Conservation (phyloP, 352 stramenopile species). For the Discostella stelligera region DNA sequence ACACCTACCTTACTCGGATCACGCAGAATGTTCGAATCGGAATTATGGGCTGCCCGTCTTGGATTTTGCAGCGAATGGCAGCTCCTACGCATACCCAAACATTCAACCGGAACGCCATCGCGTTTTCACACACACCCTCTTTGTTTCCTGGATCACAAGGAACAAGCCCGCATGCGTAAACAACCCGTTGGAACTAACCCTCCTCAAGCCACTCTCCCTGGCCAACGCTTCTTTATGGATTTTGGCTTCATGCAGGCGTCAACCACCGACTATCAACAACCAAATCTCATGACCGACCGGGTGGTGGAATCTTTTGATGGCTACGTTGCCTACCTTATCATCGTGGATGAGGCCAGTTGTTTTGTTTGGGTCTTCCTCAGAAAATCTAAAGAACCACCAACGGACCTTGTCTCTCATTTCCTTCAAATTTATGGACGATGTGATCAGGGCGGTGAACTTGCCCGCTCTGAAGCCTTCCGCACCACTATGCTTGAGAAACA, state of each 20-base stretch:
- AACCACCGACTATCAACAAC: conserved; percentile 1
- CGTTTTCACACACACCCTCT: conserved; percentile 3
- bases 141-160: conserved; percentile 9
- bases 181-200: neutral
- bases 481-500: neutral
- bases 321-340: neutral
- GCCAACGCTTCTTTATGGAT: conserved; percentile 18
- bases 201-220: no score
- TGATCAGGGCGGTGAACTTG: conserved; percentile 33
- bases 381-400: conserved; percentile 15
- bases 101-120: no score
- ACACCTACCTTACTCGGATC: no score
- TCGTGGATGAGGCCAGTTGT: conserved; percentile 6
- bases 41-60: no score
- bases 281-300: neutral
- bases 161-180: conserved; percentile 10
- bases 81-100: no score
- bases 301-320: conserved; percentile 18
- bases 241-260: conserved; percentile 28
- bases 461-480: conserved; percentile 6
- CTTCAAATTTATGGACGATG: neutral
- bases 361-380: neutral
- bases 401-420: neutral
- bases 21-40: no score
- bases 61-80: no score